Evolutionary conservation across 257 asterid genomes (phyloP), one percentile per base, ranked within the genome.

Genomic region (Penstemon davidsonii): DNA sequence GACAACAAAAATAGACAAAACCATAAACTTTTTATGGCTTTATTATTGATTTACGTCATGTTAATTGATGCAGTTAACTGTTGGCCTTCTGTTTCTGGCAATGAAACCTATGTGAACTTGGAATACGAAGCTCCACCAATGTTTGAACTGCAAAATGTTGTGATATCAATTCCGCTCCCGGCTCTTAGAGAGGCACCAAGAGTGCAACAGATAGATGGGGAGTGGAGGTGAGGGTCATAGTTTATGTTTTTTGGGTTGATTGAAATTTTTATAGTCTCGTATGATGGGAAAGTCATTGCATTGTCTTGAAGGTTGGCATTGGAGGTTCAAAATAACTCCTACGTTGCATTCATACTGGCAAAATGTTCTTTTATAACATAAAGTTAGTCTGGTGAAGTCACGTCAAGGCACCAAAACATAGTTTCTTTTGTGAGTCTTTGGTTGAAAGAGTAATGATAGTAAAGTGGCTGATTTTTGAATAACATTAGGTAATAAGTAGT

Each of bases 1-100:
- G 50, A 4, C 9, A 43, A 10, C 39, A 41, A 43, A 25, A 39
- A 58, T 57, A 43, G 7, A 50, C 18, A 62, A 5, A 15, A 15
- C 18, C 39, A 18, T 55, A 47, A 8, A 40, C 9, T 67, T 36
- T 38, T 55, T 43, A 15, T 51, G 3, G 51, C 8, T 60, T 44
- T 51, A 62, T 65, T 33, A 33, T 54, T 73, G 58, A 69, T 73
- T 13, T 38, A 36, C 40, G 60, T 63, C 41, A 63, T 46, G 52
- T 66, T 25, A 64, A 55, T 72, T 73, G 10, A 72, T 72, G 76
- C 87, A 90, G 96, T 89, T 70, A 92, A 81, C 80, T 92, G 97
- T 83, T 92, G 97, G 98, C 98, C 97, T 74, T 83, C 95, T 72
- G 93, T 92, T 69, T 90, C 97, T 74, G 97, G 93, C 56, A 86